Base-by-base conservation (phyloP, 371 early-diverging fungal genomes). In the Cladochytrium tenue region DNA sequence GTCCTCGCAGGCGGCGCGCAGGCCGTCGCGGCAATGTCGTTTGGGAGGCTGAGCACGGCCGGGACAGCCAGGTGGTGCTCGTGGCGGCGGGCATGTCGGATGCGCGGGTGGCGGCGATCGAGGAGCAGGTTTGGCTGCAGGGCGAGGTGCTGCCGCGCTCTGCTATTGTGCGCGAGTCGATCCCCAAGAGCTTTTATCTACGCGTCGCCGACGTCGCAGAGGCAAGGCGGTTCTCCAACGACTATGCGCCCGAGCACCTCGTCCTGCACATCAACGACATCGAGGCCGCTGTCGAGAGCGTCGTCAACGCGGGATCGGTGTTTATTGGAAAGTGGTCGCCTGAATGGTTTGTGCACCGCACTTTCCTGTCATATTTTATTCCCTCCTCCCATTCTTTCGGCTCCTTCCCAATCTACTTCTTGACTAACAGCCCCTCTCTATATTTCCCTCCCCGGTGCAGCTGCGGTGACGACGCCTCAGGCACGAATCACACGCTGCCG, bases 401-500 rank as follows among this genome's bases (percentile, higher is more conserved):
- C 20, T n/a, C n/a, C n/a, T n/a, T n/a, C n/a, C n/a, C n/a, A n/a
- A n/a, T n/a, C n/a, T n/a, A n/a, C n/a, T n/a, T n/a, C n/a, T n/a
- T n/a, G n/a, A n/a, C n/a, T n/a, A n/a, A n/a, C n/a, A n/a, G n/a
- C n/a, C n/a, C n/a, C 13, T 13, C 13, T 10, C 50, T 43, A 43
- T 13, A 43, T 56, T 20, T 34, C 13, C 20, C 35, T 17, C 55
- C 36, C 55, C 20, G 30, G 53, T 53, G 23, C 62, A 91, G 94
- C 71, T 96, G 96, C 70, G 98, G 98, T 60, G 97, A 98, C 75
- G 97, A 98, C 78, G 98, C 98, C 1, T 95, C 95, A 0, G 98
- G 98, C 60, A 98, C 98, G n/a, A 98, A 97, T 87, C 98, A 98
- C 81, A 97, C 98, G 0, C 82, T 97, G 62, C 98, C 98, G 17